Conservation (phyloP, 805 yeast genomes). For the Torulaspora maleeae region DNA sequence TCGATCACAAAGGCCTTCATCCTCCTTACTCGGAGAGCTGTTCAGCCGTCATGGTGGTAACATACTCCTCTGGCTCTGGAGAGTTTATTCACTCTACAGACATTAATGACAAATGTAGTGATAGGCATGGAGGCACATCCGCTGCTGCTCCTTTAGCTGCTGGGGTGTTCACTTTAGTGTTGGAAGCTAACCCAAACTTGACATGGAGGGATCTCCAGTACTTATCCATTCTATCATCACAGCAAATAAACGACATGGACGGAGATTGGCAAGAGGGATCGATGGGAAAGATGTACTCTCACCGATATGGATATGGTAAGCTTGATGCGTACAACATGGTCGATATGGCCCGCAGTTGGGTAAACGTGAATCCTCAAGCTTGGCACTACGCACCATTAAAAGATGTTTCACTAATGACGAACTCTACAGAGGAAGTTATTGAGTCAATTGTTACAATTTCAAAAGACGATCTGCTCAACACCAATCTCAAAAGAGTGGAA, state of each 20-base stretch:
- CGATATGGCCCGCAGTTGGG: conserved; percentile 67
- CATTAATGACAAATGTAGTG: conserved; percentile 62
- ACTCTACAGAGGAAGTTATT: conserved; percentile 25
- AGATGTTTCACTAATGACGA: conserved; percentile 32
- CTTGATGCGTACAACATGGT: conserved; percentile 78
- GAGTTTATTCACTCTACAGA: conserved; percentile 89
- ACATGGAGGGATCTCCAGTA: conserved; percentile 97
- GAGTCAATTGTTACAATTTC: conserved; percentile 45
- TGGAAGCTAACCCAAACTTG: conserved; percentile 77
- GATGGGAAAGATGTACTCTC: conserved; percentile 67
- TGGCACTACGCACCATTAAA: conserved; percentile 56
- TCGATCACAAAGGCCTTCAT: conserved; percentile 80
- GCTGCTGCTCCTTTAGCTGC: conserved; percentile 99
- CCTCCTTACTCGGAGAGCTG: conserved; percentile 91
- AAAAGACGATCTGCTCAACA: conserved; percentile 44
- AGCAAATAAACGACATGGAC: conserved; percentile 60
- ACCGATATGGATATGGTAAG: conserved; percentile 87
- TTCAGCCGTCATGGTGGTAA: conserved; percentile 89
- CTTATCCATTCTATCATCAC: conserved; percentile 65
- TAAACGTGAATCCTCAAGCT: conserved; percentile 85
- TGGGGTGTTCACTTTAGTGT: conserved; percentile 80
- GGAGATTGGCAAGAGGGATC: conserved; percentile 72
- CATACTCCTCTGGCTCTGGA: conserved; percentile 87
- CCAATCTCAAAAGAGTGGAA: conserved; percentile 70
- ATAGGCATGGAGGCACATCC: conserved; percentile 89